Base-by-base conservation (phyloP, 192 early-diverging fungal species). In the Coemansia sp. region DNA sequence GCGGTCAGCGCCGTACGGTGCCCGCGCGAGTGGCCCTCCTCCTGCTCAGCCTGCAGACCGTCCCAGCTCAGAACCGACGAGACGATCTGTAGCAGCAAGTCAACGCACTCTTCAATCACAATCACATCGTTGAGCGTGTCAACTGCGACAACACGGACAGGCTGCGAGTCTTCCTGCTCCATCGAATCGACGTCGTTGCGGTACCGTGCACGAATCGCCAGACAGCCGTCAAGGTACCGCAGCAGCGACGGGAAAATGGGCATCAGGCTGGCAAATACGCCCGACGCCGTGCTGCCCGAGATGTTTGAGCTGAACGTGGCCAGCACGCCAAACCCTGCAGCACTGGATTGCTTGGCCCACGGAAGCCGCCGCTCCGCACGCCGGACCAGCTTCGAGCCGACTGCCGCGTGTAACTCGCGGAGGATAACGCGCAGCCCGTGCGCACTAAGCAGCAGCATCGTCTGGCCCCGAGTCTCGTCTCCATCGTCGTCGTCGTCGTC, bases 261-360 rank as follows among this genome's bases (percentile, higher is more conserved):
- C n/a, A 78, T 28, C 31, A 78, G 45, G 2, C 30, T 40, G 32
- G 44, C 55, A 35, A 63, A 59, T 5, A 77, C 43, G 10, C 67
- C 62, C 21, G 45, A 27, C 21, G 75, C 65, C n/a, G 69, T 50
- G 62, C 62, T 54, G 25, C 58, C 56, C 1, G 60, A 23, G 9
- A 68, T 68, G 44, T 67, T 71, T 18, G 75, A 78, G 33, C 69
- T 56, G 35, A 78, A 78, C 27, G 75, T 78, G 3, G 75, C 75
- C 18, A 64, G 45, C 9, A 47, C 14, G 24, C 65, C 56, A 42
- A 38, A 50, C 33, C 16, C 19, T 12, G 43, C 31, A 5, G 54
- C 29, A 22, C 6, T 32, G 0, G 31, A 4, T n/a, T 8, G 35
- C 58, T 18, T 50, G 56, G 22, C 47, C 51, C 60, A 67, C 5